These are phyloP conservation scores for Syzygium jambos DNA, from an alignment of 345 rosid genomes.

Conservation along the genomic window DNA sequence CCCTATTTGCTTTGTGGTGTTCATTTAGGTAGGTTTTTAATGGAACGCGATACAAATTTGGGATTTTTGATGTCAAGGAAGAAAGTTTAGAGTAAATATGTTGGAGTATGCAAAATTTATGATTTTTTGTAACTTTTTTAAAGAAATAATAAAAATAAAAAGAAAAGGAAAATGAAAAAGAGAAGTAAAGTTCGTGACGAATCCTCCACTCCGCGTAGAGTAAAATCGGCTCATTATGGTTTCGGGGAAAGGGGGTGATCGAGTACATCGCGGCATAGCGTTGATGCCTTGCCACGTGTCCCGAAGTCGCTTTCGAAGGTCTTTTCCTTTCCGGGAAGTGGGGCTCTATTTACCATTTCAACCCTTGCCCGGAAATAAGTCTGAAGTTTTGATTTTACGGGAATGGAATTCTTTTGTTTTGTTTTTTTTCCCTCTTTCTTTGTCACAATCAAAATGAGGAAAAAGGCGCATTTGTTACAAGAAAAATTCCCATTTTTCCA, in stretches of 20 bases:
- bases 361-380: neutral
- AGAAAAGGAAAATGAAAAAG: neutral
- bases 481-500: neutral
- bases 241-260: neutral
- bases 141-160: rapidly evolving
- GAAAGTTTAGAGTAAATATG: too few species aligned
- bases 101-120: too few species aligned
- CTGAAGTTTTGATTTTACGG: neutral
- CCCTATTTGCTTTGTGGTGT: too few species aligned
- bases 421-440: neutral
- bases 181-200: neutral
- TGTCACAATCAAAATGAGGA: neutral
- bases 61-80: too few species aligned
- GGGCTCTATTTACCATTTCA: neutral
- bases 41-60: too few species aligned
- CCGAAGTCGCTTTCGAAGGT: neutral
- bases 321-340: neutral
- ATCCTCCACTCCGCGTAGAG: neutral
- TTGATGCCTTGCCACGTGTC: neutral
- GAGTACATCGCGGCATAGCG: neutral
- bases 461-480: neutral
- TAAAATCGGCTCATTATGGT: too few species aligned
- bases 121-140: too few species aligned
- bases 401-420: neutral
- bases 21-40: too few species aligned